phyloP scores from a whole-genome alignment of 805 yeast genomes.

The Spencermartinsiella europaea region DNA sequence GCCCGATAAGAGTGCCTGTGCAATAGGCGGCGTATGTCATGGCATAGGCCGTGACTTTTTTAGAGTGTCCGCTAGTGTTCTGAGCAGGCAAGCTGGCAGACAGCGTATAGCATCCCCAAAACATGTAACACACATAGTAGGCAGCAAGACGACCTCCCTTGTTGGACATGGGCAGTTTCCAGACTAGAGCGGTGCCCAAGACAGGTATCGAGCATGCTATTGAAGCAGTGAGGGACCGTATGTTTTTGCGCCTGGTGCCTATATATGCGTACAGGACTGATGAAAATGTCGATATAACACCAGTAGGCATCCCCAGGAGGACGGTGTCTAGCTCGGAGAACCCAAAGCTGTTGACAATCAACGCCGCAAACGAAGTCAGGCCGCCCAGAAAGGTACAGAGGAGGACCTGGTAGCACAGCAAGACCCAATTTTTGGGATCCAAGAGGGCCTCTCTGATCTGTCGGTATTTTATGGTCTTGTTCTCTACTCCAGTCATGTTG shows the following conservation, averaged over 20 bases:
- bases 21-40: conserved; percentile 55
- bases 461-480: conserved; percentile 42
- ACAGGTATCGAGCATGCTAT: conserved; percentile 10
- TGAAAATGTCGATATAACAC: conserved; percentile 28
- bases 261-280: conserved; percentile 8
- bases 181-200: conserved; percentile 9
- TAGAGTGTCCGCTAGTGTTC: conserved; percentile 48
- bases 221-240: conserved; percentile 6
- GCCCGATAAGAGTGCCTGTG: conserved; percentile 59
- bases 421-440: conserved; percentile 41
- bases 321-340: conserved; percentile 35
- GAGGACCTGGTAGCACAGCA: conserved; percentile 33
- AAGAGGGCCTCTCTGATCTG: conserved; percentile 45
- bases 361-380: conserved; percentile 41
- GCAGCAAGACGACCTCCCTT: conserved; percentile 9
- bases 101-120: conserved; percentile 18
- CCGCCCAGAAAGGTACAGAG: conserved; percentile 31
- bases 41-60: conserved; percentile 46
- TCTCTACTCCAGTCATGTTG: conserved; percentile 37
- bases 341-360: conserved; percentile 37
- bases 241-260: conserved; percentile 11
- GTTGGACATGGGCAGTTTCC: conserved; percentile 13
- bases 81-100: conserved; percentile 37
- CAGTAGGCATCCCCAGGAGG: conserved; percentile 43
- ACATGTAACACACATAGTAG: conserved; percentile 9